Evolutionary conservation across 2,329 filamentous ascomycete genomes (phyloP).

Genomic region (Aspergillus floridensis): DNA sequence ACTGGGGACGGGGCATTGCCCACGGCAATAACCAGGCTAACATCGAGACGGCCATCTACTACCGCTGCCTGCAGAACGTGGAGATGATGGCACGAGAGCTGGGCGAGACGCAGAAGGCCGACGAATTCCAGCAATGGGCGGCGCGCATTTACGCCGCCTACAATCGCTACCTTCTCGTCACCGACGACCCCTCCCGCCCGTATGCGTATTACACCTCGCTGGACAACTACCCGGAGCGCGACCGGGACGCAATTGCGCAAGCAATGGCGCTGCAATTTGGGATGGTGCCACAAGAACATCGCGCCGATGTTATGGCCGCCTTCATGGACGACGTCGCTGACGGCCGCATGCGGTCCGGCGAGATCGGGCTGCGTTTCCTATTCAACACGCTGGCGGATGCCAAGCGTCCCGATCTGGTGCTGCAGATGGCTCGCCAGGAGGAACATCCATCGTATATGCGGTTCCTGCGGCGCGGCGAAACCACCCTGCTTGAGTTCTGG

Average conservation of each 20-base stretch:
- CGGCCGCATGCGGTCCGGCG: constrained; percentile 21
- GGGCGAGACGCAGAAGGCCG: constrained; percentile 14
- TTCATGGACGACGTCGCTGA: constrained; percentile 21
- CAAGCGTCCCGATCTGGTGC: constrained; percentile 21
- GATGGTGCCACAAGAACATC: constrained; percentile 15
- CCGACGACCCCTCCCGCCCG: constrained; percentile 13
- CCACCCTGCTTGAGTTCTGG: constrained; percentile 80
- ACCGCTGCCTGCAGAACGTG: constrained; percentile 24
- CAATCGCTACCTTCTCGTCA: constrained; percentile 23
- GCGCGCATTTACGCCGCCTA: constrained; percentile 19
- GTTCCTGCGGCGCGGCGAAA: constrained; percentile 50
- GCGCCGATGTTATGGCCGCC: constrained; percentile 18
- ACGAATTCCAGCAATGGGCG: constrained; percentile 18
- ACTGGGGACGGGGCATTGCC: constrained; percentile 26
- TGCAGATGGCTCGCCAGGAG: constrained; percentile 45
- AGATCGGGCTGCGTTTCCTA: constrained; percentile 23
- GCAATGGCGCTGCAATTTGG: constrained; percentile 23
- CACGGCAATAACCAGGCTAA: constrained; percentile 28
- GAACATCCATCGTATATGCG: constrained; percentile 52
- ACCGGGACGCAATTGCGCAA: constrained; percentile 22
- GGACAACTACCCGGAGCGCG: constrained; percentile 17
- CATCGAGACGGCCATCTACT: constrained; percentile 27
- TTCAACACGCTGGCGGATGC: constrained; percentile 24
- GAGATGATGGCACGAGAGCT: constrained; percentile 24
- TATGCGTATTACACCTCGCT: constrained; percentile 24